phyloP scores from a whole-genome alignment of 129 eudicot genomes.

The Kitagawia praeruptora region DNA sequence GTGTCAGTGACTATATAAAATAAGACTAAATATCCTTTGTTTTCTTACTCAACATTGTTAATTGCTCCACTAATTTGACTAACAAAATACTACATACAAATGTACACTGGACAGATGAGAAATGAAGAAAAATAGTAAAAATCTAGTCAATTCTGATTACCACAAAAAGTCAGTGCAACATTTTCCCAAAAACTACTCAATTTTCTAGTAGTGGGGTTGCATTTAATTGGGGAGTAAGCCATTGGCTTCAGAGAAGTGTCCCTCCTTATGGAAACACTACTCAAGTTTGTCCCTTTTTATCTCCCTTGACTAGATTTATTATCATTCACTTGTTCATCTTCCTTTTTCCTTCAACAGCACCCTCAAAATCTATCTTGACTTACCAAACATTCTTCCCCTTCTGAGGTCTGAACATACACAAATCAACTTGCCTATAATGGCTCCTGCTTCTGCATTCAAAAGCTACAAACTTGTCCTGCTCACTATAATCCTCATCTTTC shows the following conservation, averaged over 20 bases:
- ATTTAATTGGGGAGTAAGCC: slow-evolving; percentile 13
- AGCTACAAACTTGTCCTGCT: slow-evolving; percentile 11
- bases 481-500: slow-evolving; percentile 7
- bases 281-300: slow-evolving; percentile 8
- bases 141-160: background rate
- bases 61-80: background rate
- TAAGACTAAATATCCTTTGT: background rate
- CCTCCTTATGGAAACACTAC: slow-evolving; percentile 9
- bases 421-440: background rate
- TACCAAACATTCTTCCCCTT: background rate
- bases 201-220: slow-evolving; percentile 9
- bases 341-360: background rate
- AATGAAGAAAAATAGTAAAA: background rate
- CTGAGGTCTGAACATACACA: background rate
- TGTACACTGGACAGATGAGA: background rate
- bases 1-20: background rate
- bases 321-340: slow-evolving; percentile 5
- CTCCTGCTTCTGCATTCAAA: slow-evolving; percentile 10
- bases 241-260: slow-evolving; percentile 12
- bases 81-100: background rate
- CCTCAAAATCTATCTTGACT: background rate
- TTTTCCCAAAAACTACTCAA: slow-evolving; percentile 13
- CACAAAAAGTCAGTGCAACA: slow-evolving; percentile 18
- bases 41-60: background rate
- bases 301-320: background rate